Percentiles rank a stretch among this genome's conserved stretches.
Evolutionary conservation across 495 filamentous ascomycete species (phyloP).

Genomic region (Opeltia flavorubescens): DNA sequence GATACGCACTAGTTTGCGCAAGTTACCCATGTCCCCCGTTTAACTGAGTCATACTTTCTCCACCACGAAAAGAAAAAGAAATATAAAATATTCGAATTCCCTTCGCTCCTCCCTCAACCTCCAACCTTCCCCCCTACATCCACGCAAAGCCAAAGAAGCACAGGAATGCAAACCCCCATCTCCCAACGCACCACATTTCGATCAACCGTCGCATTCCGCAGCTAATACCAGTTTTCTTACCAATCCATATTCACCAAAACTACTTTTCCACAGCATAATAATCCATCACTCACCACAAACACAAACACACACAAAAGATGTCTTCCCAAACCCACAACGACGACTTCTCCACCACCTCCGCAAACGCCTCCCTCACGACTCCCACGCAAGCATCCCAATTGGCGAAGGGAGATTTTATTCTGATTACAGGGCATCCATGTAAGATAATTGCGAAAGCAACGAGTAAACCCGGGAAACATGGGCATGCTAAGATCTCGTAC

Average conservation of each 20-base stretch:
- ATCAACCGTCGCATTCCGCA: not conserved
- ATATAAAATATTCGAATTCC: too few species aligned
- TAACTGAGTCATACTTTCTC: too few species aligned
- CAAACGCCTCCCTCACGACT: conserved; percentile 1
- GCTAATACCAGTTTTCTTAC: not conserved
- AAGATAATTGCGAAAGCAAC: conserved; percentile 9
- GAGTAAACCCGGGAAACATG: conserved; percentile 9
- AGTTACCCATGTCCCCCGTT: too few species aligned
- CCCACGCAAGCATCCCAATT: not conserved
- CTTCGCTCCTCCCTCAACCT: too few species aligned
- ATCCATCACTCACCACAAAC: not conserved
- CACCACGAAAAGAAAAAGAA: too few species aligned
- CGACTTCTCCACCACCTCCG: not conserved
- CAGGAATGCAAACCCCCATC: not conserved
- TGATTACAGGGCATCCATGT: not conserved
- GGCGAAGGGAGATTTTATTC: not conserved
- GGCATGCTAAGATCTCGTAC: not conserved
- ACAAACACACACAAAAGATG: not conserved
- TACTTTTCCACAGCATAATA: not conserved
- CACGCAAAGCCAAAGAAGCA: not conserved
- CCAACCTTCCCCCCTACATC: too few species aligned
- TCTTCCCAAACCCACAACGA: not conserved
- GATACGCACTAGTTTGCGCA: too few species aligned
- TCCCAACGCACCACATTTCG: not conserved
- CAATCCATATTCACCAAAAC: not conserved